A percentile compares a stretch with the other conserved stretches of the same genome.
Conservation (phyloP, 129 eudicot genomes). For the Chrysanthemum makinoi region DNA sequence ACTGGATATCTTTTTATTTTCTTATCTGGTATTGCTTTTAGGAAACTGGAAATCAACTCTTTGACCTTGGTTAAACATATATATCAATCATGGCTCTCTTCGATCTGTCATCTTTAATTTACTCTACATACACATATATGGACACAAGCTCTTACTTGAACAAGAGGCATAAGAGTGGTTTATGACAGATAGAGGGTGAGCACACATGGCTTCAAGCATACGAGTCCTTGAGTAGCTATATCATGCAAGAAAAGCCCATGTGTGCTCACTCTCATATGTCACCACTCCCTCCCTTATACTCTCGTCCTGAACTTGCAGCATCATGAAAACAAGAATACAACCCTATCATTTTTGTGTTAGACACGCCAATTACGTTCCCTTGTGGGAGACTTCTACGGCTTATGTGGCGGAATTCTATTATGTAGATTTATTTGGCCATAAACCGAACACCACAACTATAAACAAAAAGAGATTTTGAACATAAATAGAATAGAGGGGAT, state of each 20-base stretch:
- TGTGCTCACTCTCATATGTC: conserved; percentile 99
- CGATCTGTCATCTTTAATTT: neutral
- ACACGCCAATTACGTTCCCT: too few relatives aligned
- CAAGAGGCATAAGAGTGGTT: neutral
- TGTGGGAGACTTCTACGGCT: too few relatives aligned
- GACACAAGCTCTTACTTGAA: neutral
- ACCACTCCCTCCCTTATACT: conserved; percentile 55
- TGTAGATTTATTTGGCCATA: too few relatives aligned
- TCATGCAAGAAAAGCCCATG: conserved; percentile 64
- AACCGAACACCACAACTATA: neutral
- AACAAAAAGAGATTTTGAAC: neutral
- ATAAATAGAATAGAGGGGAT: conserved; percentile 31
- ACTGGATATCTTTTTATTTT: too few relatives aligned
- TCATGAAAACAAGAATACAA: too few relatives aligned
- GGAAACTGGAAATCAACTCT: too few relatives aligned
- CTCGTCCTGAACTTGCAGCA: neutral
- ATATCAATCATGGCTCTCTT: neutral
- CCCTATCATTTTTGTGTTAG: too few relatives aligned
- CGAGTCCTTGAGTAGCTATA: conserved; percentile 8
- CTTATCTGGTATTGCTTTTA: too few relatives aligned
- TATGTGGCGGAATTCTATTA: too few relatives aligned
- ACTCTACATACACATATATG: too few relatives aligned
- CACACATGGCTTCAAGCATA: conserved; percentile 76
- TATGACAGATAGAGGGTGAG: conserved; percentile 88
- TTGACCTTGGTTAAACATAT: too few relatives aligned